A percentile compares a stretch with the other conserved stretches of the same genome.
These are phyloP conservation scores for Pittosporum tobira DNA, from an alignment of 129 eudicot species.

Conservation along the genomic window DNA sequence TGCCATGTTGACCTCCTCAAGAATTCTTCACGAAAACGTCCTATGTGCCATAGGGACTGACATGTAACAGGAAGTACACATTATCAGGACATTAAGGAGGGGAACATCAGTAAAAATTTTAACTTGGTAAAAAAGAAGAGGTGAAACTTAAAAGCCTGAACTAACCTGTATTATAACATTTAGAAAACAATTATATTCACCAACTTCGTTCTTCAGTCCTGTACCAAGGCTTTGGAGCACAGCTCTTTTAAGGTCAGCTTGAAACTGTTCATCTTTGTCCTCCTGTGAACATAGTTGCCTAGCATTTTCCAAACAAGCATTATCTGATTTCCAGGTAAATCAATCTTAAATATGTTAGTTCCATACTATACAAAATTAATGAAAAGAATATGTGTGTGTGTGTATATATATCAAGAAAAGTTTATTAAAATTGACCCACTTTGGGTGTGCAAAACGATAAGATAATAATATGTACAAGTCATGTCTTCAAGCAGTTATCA, in stretches of 20 bases:
- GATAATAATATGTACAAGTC: too few relatives aligned
- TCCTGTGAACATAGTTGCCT: conserved; percentile 58
- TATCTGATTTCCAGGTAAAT: conserved; percentile 21
- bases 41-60: conserved; percentile 91
- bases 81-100: background rate
- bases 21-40: conserved; percentile 79
- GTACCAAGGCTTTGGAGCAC: conserved; percentile 95
- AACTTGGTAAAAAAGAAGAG: background rate
- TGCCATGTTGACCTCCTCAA: conserved; percentile 56
- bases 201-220: conserved; percentile 84
- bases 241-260: conserved; percentile 90
- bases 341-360: conserved; percentile 7
- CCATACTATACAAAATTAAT: conserved; percentile 9
- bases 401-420: too few relatives aligned
- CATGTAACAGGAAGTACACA: conserved; percentile 1
- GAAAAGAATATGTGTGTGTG: too few relatives aligned
- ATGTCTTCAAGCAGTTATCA: background rate
- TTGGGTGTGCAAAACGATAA: too few relatives aligned
- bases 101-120: background rate
- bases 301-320: conserved; percentile 29
- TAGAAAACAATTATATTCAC: conserved; percentile 95
- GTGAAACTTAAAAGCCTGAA: background rate
- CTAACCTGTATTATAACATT: conserved; percentile 94
- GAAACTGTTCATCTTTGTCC: conserved; percentile 87
- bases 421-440: too few relatives aligned